Conservation (phyloP, 257 asterid species). For the Forsythia suspensa region DNA sequence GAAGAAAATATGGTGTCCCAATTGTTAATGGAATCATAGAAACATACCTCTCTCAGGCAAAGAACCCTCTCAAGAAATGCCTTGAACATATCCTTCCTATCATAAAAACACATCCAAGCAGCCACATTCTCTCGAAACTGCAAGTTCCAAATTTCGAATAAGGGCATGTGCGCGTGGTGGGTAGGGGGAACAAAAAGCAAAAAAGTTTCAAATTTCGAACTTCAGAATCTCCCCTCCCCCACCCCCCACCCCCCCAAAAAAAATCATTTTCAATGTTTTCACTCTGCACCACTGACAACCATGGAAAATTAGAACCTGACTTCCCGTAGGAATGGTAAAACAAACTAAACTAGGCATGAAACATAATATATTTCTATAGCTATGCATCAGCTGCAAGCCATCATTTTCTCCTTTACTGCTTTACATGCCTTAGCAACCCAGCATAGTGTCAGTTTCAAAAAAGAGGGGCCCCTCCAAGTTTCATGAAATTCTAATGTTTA, state of each 20-base stretch:
- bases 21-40: conserved; percentile 9
- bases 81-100: conserved; percentile 71
- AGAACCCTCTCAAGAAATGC: conserved; percentile 92
- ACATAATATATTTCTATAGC: background rate
- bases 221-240: background rate
- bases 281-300: background rate
- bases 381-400: conserved; percentile 2
- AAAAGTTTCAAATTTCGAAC: background rate
- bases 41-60: conserved; percentile 77
- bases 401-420: background rate
- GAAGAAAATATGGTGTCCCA: conserved; percentile 4
- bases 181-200: background rate
- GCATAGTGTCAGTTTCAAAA: background rate
- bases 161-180: background rate
- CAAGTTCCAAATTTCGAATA: conserved; percentile 29
- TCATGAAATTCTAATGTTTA: background rate
- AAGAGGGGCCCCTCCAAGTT: background rate
- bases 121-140: conserved; percentile 99
- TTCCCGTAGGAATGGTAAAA: background rate
- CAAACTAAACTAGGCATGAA: background rate
- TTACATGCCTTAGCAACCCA: conserved; percentile 12
- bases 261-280: background rate
- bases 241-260: no score
- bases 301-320: conserved; percentile 12
- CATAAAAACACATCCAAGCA: conserved; percentile 92